Percentiles rank a stretch among this genome's conserved stretches.
Evolutionary conservation across 2,329 filamentous ascomycete species (phyloP).

Genomic region (Fusarium tricinctum): DNA sequence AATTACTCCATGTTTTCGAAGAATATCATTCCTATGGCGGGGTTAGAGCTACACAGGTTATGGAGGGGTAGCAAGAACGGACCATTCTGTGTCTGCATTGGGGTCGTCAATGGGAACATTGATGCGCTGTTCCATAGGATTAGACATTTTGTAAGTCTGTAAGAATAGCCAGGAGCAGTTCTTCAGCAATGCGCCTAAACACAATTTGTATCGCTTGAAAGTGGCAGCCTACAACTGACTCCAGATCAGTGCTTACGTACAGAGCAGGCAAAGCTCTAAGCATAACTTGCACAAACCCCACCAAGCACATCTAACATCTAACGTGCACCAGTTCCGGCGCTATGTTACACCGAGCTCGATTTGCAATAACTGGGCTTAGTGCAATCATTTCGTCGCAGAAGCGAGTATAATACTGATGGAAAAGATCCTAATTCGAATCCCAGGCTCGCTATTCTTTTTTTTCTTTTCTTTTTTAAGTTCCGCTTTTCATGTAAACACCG

Average conservation of each 20-base stretch:
- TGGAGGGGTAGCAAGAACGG: constrained; percentile 56
- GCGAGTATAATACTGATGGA: too few species aligned
- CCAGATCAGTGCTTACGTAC: constrained; percentile 35
- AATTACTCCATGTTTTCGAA: constrained; percentile 95
- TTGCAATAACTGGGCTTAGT: too few species aligned
- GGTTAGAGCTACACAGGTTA: constrained; percentile 45
- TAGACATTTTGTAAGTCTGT: constrained; percentile 64
- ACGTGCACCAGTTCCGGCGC: too few species aligned
- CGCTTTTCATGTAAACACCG: too few species aligned
- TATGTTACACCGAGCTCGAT: too few species aligned
- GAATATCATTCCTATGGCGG: constrained; percentile 88
- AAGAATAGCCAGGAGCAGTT: neutral
- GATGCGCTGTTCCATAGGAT: constrained; percentile 73
- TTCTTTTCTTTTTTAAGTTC: too few species aligned
- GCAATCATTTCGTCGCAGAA: too few species aligned
- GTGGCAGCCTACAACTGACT: constrained; percentile 37
- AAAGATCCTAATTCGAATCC: too few species aligned
- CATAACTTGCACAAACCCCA: too few species aligned
- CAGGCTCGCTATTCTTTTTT: too few species aligned
- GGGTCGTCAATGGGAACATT: constrained; percentile 92
- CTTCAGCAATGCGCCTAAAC: neutral
- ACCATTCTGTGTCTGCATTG: constrained; percentile 98
- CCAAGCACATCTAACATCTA: too few species aligned
- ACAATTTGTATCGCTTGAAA: constrained; percentile 22
- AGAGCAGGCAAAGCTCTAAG: too few species aligned